These are phyloP conservation scores for Xylaria digitata DNA, from an alignment of 2,329 filamentous ascomycete genomes.

Conservation along the genomic window DNA sequence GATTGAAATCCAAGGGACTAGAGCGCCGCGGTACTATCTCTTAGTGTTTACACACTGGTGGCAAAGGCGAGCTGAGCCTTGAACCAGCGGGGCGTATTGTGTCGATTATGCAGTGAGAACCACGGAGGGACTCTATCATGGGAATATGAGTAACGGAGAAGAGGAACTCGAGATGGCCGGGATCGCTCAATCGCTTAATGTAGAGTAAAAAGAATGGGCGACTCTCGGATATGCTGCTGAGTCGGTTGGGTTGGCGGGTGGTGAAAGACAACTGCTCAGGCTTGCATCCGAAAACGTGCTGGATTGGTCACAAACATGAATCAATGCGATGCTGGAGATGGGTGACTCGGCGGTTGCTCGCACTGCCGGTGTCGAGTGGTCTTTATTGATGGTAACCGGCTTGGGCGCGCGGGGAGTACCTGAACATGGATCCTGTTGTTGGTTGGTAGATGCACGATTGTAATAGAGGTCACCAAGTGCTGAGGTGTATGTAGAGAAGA, in stretches of 20 bases:
- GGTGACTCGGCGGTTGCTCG: conserved; percentile 23
- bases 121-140: conserved; percentile 25
- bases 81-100: conserved; percentile 19
- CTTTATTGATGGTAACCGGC: conserved; percentile 17
- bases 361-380: conserved; percentile 19
- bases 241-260: conserved; percentile 27
- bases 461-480: conserved; percentile 17
- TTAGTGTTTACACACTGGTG: conserved; percentile 24
- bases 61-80: conserved; percentile 16
- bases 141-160: conserved; percentile 13
- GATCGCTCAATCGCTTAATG: conserved; percentile 3
- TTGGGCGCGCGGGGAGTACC: conserved; percentile 24
- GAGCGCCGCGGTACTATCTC: conserved; percentile 39
- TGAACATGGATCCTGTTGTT: conserved; percentile 26
- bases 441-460: conserved; percentile 28
- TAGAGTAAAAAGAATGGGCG: conserved; percentile 15
- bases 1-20: conserved; percentile 38
- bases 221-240: conserved; percentile 33
- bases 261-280: conserved; percentile 41
- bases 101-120: conserved; percentile 27
- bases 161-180: conserved; percentile 11
- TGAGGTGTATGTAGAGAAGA: conserved; percentile 28
- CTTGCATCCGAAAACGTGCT: conserved; percentile 44
- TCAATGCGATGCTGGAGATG: conserved; percentile 20
- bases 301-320: conserved; percentile 30